Percentiles rank a stretch among this genome's conserved stretches.
phyloP scores from a whole-genome alignment of 2,329 filamentous ascomycete genomes.

The Colletotrichum zoysiae region DNA sequence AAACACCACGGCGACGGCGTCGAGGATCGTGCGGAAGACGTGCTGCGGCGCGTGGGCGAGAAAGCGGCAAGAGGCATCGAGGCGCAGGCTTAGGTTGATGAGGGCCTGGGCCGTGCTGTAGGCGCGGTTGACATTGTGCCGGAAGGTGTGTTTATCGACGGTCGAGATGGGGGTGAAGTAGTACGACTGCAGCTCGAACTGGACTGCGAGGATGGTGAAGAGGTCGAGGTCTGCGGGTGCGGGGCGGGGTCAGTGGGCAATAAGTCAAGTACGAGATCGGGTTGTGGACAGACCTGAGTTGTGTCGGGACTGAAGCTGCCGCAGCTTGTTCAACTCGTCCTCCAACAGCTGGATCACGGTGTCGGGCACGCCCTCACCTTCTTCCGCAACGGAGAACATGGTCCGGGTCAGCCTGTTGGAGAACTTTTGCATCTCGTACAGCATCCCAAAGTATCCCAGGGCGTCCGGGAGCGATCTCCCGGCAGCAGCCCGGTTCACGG shows the following conservation, averaged over 20 bases:
- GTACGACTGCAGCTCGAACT: conserved; percentile 66
- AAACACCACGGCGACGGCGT: conserved; percentile 53
- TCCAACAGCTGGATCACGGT: conserved; percentile 63
- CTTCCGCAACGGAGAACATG: conserved; percentile 61
- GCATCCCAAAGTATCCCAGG: conserved; percentile 59
- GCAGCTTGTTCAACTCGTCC: conserved; percentile 64
- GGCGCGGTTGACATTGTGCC: conserved; percentile 59
- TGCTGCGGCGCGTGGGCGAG: conserved; percentile 64
- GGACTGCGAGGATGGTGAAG: conserved; percentile 62
- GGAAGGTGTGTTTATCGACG: conserved; percentile 54
- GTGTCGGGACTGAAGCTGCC: conserved; percentile 58
- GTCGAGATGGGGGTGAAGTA: conserved; percentile 62
- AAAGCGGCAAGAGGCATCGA: conserved; percentile 47
- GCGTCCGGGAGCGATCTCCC: conserved; percentile 55
- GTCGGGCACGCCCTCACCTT: conserved; percentile 60
- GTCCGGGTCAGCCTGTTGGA: conserved; percentile 62
- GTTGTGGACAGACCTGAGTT: conserved; percentile 58
- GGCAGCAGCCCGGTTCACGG: conserved; percentile 60
- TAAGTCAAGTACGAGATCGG: background rate
- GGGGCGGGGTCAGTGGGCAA: background rate
- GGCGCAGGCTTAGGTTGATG: conserved; percentile 53
- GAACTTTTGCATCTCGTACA: conserved; percentile 65
- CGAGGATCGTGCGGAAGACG: conserved; percentile 61
- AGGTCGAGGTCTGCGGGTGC: conserved; percentile 57
- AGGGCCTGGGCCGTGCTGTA: conserved; percentile 63